Evolutionary conservation across 495 filamentous ascomycete species (phyloP), one percentile per base, ranked within the genome.

Genomic region (Xanthoparmelia taractica): DNA sequence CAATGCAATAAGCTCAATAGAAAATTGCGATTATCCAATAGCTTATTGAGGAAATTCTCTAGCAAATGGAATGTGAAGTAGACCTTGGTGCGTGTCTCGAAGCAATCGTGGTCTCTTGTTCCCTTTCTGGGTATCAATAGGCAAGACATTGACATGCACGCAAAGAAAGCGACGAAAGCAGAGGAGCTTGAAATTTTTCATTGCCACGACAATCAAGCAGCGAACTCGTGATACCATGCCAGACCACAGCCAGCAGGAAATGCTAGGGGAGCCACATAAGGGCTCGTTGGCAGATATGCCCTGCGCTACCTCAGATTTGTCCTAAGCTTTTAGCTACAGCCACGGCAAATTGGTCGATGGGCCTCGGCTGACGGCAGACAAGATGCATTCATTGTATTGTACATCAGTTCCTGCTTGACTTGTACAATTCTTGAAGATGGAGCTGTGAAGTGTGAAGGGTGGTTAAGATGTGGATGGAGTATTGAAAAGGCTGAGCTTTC

Each of bases 111-210:
- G 31, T 45, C 29, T 57, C 29, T 12, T 59, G 34, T 71, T 59
- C 69, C 67, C 55, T 65, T 72, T 71, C 64, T 61, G 66, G 69
- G 68, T 70, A 34, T 72, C 70, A 72, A 72, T 71, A 72, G 57
- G 64, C 37, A 66, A 66, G 66, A 65, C 66, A 69, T 60, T 43
- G 33, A 25, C 33, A 67, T 54, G 47, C 25, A 7, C 25, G 40
- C 27, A 15, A 38, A 34, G 18, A 50, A 31, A 8, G 43, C 52
- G 60, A 55, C 48, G 60, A 52, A 34, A 63, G 18, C 20, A 45
- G 38, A 62, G 25, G 43, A n/a, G 27, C 56, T 17, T 7, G 2
- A 5, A 18, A 17, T 34, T 56, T 8, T 34, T 1, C 12, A 23
- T 20, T 25, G 18, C 7, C 4, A 56, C 17, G 27, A 7, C 11